phyloP scores from a whole-genome alignment of 2,329 filamentous ascomycete species.

The Fusarium sp. region DNA sequence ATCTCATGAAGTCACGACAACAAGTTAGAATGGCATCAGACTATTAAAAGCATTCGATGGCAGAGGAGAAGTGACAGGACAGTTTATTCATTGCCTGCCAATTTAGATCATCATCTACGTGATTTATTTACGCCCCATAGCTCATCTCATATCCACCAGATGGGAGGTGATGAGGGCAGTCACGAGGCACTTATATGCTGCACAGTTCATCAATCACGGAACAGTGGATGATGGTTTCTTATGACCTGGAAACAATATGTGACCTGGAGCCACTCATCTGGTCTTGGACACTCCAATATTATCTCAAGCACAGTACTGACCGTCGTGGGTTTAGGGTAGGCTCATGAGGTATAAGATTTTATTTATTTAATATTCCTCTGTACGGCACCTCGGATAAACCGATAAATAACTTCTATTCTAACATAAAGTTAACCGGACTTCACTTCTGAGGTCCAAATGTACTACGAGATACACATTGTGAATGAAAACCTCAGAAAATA shows the following conservation, averaged over 20 bases:
- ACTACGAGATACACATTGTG: background rate
- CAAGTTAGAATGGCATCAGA: background rate
- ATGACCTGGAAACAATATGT: background rate
- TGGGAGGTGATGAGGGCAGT: background rate
- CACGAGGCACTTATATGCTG: background rate
- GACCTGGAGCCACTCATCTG: background rate
- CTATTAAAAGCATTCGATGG: background rate
- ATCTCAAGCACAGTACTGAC: background rate
- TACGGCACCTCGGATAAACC: background rate
- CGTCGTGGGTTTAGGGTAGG: background rate
- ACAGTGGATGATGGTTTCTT: background rate
- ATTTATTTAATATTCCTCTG: background rate
- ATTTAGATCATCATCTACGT: background rate
- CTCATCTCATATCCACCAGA: background rate
- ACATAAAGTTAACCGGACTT: background rate
- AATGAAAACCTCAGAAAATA: background rate
- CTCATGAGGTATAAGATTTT: background rate
- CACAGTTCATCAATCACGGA: background rate
- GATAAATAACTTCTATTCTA: background rate
- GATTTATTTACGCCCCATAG: background rate
- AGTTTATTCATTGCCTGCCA: background rate
- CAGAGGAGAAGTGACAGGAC: background rate
- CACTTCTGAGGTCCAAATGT: background rate
- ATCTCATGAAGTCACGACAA: slow-evolving; percentile 14
- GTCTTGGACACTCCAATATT: background rate